Conservation (phyloP, 441 rosid species). For the Capsella rubella region DNA sequence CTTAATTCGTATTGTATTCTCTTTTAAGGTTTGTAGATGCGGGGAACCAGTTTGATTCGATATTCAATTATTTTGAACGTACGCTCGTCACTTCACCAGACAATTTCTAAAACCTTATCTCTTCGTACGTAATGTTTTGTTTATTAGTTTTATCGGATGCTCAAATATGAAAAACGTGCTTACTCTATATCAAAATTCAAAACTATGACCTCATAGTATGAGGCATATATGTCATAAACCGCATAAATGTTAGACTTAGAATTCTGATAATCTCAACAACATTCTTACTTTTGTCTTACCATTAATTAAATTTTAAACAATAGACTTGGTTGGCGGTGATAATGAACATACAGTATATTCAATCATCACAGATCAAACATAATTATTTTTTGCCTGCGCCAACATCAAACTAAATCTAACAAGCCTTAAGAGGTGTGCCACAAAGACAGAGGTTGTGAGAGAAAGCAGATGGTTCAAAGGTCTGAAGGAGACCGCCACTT, state of each 20-base stretch:
- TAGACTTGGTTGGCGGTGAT: conserved; percentile 1
- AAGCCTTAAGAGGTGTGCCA: conserved; percentile 66
- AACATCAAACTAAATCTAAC: conserved; percentile 37
- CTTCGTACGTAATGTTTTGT: background rate
- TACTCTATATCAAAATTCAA: too few relatives aligned
- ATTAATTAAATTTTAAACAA: background rate
- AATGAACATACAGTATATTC: background rate
- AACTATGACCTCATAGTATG: too few relatives aligned
- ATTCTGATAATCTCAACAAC: conserved; percentile 8
- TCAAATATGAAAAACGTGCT: background rate
- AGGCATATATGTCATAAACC: background rate
- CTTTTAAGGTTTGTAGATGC: background rate
- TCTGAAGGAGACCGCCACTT: conserved; percentile 69
- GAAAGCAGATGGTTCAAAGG: conserved; percentile 53
- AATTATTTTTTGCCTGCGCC: background rate
- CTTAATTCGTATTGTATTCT: background rate
- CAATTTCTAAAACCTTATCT: background rate
- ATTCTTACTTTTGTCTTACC: background rate
- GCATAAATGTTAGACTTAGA: background rate
- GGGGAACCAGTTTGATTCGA: background rate
- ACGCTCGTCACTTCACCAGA: background rate
- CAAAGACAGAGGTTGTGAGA: conserved; percentile 75
- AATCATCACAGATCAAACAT: conserved; percentile 6
- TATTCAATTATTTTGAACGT: background rate
- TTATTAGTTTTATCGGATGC: background rate